Evolutionary conservation across 106 monocot species (phyloP).

Genomic region (Chionographis japonica): DNA sequence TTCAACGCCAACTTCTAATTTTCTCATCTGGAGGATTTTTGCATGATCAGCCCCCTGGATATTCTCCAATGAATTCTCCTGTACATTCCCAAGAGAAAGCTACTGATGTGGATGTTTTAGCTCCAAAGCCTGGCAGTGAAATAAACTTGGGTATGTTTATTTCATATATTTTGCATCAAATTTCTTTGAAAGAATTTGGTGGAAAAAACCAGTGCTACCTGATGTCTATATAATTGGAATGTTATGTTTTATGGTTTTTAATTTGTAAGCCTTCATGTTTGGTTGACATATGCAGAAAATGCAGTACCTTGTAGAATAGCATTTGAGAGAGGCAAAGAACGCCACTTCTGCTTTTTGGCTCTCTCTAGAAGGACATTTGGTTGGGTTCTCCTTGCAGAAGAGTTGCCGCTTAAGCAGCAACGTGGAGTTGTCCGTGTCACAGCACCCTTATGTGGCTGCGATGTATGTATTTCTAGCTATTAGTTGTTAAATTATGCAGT

Average conservation of each 20-base stretch:
- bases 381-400: slow-evolving; percentile 88
- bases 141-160: slow-evolving; percentile 56
- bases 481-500: background rate
- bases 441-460: slow-evolving; percentile 86
- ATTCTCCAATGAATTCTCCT: slow-evolving; percentile 41
- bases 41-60: slow-evolving; percentile 56
- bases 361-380: slow-evolving; percentile 70
- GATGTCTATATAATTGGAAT: background rate
- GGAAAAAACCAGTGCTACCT: too few relatives aligned
- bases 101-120: slow-evolving; percentile 43
- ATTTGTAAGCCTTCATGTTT: background rate
- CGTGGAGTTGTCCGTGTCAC: slow-evolving; percentile 73
- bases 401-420: slow-evolving; percentile 53
- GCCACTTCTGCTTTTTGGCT: slow-evolving; percentile 74
- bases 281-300: slow-evolving; percentile 41
- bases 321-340: slow-evolving; percentile 97
- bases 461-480: slow-evolving; percentile 48
- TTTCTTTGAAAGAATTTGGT: background rate
- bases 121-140: slow-evolving; percentile 86
- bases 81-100: slow-evolving; percentile 25
- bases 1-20: slow-evolving; percentile 78
- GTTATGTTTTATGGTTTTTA: background rate
- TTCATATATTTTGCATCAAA: background rate
- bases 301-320: slow-evolving; percentile 92
- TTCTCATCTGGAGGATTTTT: slow-evolving; percentile 59